A percentile compares a stretch with the other conserved stretches of the same genome.
Conservation (phyloP, 2,329 filamentous ascomycete genomes). For the Cytospora piceae region DNA sequence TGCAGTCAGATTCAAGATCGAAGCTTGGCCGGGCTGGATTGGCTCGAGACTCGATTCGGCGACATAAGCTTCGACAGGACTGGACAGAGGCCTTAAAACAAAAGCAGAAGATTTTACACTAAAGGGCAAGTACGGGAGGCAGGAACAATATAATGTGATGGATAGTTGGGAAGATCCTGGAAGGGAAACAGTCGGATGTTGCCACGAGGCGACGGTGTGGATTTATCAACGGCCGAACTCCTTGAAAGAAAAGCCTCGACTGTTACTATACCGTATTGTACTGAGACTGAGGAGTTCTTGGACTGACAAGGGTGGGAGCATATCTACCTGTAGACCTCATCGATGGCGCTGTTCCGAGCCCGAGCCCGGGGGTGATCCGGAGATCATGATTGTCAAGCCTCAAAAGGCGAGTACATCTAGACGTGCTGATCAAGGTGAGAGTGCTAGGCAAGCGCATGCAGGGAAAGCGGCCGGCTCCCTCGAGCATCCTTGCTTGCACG, state of each 20-base stretch:
- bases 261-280: background rate
- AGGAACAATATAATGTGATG: slow-evolving; percentile 17
- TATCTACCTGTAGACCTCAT: too few relatives aligned
- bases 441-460: background rate
- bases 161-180: background rate
- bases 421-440: background rate
- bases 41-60: background rate
- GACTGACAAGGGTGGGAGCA: background rate
- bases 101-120: background rate
- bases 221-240: background rate
- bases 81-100: slow-evolving; percentile 9
- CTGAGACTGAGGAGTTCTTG: background rate
- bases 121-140: background rate
- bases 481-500: slow-evolving; percentile 13
- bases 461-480: slow-evolving; percentile 13
- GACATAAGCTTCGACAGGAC: slow-evolving; percentile 11
- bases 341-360: too few relatives aligned
- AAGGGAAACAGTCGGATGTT: slow-evolving; percentile 1
- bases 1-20: slow-evolving; percentile 3
- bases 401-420: background rate
- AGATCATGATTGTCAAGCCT: background rate
- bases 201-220: slow-evolving; percentile 15
- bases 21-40: slow-evolving; percentile 1
- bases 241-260: background rate
- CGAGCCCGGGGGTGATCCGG: background rate